Percentiles rank a stretch among this genome's conserved stretches.
phyloP scores from a whole-genome alignment of 2,329 filamentous ascomycete genomes.

The Pseudogymnoascus sp. region DNA sequence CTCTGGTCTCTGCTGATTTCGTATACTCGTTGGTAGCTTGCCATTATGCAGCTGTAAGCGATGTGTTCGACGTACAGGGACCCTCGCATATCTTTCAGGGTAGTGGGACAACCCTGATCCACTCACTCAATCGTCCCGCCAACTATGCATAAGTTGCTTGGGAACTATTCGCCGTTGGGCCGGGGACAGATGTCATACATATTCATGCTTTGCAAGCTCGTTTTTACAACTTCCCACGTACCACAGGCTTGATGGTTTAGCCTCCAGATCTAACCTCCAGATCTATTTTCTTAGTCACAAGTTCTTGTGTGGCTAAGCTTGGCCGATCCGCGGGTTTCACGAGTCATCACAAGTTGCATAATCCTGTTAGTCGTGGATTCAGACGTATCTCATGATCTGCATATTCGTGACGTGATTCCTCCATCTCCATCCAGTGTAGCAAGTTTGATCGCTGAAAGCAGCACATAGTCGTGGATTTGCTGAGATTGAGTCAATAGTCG shows the following conservation, averaged over 20 bases:
- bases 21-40: neutral
- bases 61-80: neutral
- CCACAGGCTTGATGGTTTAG: neutral
- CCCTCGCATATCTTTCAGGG: neutral
- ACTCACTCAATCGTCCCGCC: neutral
- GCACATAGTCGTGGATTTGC: neutral
- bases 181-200: neutral
- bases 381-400: neutral
- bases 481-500: neutral
- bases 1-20: neutral
- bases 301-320: neutral
- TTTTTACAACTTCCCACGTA: neutral
- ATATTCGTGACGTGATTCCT: neutral
- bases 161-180: neutral
- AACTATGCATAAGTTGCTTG: neutral
- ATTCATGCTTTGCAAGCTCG: neutral
- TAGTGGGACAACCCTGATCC: neutral
- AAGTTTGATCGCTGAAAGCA: neutral
- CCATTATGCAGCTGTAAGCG: neutral
- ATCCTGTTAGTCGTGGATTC: neutral
- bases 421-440: neutral
- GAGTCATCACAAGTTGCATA: neutral
- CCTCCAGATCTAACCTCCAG: neutral
- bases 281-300: neutral
- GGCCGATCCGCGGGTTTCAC: neutral